phyloP scores from a whole-genome alignment of 305 asterid genomes.

The Solanum hybrid region DNA sequence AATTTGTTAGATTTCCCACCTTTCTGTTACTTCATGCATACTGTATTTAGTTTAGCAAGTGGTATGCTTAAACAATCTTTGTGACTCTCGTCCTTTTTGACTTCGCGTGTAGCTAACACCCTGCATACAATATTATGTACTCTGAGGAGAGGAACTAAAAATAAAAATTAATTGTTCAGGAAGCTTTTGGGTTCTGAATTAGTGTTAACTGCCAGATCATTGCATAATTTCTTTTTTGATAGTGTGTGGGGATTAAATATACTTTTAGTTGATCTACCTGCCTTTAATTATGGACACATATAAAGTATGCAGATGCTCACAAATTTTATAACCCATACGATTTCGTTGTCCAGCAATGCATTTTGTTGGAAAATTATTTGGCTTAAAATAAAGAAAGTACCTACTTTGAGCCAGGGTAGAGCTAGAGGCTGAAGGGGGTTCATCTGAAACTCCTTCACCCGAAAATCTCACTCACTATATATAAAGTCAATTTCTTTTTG shows the following conservation, averaged over 20 bases:
- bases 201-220: background rate
- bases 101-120: background rate
- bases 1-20: background rate
- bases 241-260: background rate
- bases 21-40: background rate
- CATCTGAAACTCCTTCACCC: background rate
- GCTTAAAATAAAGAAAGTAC: background rate
- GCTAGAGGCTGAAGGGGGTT: background rate
- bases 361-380: background rate
- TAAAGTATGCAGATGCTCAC: background rate
- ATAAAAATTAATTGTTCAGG: background rate
- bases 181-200: background rate
- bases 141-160: background rate
- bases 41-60: background rate
- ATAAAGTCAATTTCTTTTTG: background rate
- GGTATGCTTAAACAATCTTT: background rate
- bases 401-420: background rate
- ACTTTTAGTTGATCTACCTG: background rate
- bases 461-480: background rate
- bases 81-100: background rate
- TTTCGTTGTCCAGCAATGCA: background rate
- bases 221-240: background rate
- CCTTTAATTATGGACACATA: background rate
- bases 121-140: background rate
- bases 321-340: background rate